A percentile compares a stretch with the other conserved stretches of the same genome.
These are phyloP conservation scores for Aureobasidium sp. DNA, from an alignment of 2,329 filamentous ascomycete genomes.

Conservation along the genomic window DNA sequence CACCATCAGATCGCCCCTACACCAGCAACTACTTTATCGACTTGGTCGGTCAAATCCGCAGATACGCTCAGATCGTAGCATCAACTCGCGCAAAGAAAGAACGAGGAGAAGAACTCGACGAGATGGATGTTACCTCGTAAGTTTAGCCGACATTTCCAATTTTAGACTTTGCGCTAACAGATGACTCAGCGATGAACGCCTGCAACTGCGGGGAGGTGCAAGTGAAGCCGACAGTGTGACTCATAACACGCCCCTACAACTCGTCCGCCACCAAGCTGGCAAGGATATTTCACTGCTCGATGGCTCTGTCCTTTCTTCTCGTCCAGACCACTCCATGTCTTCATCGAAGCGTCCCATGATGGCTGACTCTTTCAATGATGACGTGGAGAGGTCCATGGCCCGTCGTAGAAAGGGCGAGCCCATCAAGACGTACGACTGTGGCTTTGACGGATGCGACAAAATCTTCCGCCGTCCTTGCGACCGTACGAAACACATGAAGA, in stretches of 20 bases:
- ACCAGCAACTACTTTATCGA: constrained; percentile 96
- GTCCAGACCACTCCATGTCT: constrained; percentile 8
- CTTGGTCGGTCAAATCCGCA: constrained; percentile 73
- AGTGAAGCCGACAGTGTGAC: constrained; percentile 40
- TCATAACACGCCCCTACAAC: constrained; percentile 72
- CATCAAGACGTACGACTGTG: constrained; percentile 36
- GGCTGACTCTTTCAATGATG: constrained; percentile 70
- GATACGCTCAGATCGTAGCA: constrained; percentile 80
- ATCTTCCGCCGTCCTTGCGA: constrained; percentile 97
- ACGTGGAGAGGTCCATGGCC: constrained; percentile 86
- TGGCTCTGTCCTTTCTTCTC: constrained; percentile 32
- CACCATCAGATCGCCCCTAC: constrained; percentile 81
- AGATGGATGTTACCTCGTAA: constrained; percentile 47
- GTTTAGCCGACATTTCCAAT: constrained; percentile 20
- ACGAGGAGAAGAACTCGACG: constrained; percentile 46
- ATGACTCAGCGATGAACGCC: constrained; percentile 56
- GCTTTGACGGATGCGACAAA: constrained; percentile 82
- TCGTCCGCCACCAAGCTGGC: constrained; percentile 75
- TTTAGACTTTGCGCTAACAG: constrained; percentile 11
- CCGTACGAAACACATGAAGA: constrained; percentile 96
- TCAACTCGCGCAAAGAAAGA: constrained; percentile 62
- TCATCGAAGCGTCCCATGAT: constrained; percentile 47
- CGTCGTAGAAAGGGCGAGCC: constrained; percentile 84
- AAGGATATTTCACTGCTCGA: constrained; percentile 67
- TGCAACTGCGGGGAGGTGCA: constrained; percentile 69